A percentile compares a stretch with the other conserved stretches of the same genome.
Conservation (phyloP, 345 rosid genomes). For the Arabis alpina region DNA sequence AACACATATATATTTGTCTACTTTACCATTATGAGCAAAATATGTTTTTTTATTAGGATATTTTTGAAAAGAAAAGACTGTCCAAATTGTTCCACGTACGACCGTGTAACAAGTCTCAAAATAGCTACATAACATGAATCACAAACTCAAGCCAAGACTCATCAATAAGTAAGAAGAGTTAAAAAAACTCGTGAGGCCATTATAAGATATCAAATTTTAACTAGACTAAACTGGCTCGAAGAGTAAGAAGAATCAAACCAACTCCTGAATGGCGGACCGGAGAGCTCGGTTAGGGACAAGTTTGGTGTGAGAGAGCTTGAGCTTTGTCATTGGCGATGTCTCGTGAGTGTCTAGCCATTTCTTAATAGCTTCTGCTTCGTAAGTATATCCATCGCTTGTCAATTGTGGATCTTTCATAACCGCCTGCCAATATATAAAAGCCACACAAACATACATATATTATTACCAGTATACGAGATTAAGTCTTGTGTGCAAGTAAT, state of each 20-base stretch:
- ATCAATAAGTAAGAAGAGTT: not conserved
- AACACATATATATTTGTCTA: conserved; percentile 25
- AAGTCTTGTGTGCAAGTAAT: conserved; percentile 13
- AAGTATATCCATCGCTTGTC: conserved; percentile 74
- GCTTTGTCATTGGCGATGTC: conserved; percentile 63
- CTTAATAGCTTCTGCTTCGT: conserved; percentile 58
- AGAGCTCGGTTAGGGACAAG: conserved; percentile 65
- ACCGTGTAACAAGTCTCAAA: not conserved
- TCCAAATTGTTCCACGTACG: conserved; percentile 6
- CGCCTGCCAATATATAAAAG: conserved; percentile 10
- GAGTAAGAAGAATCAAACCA: conserved; percentile 32
- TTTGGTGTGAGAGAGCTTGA: conserved; percentile 44
- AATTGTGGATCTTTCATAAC: conserved; percentile 66
- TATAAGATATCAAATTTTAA: too few relatives aligned
- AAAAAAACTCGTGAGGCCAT: not conserved
- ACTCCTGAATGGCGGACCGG: conserved; percentile 68
- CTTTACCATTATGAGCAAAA: conserved; percentile 12
- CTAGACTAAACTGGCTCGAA: not conserved
- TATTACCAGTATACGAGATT: not conserved
- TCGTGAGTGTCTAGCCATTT: conserved; percentile 60
- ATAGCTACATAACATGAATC: not conserved
- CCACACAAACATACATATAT: too few relatives aligned
- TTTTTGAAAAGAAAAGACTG: not conserved
- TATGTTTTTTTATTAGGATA: conserved; percentile 20
- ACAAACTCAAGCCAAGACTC: not conserved